Base-by-base conservation (phyloP, 176 grass and related monocot species). In the Alopecurus myosuroides region DNA sequence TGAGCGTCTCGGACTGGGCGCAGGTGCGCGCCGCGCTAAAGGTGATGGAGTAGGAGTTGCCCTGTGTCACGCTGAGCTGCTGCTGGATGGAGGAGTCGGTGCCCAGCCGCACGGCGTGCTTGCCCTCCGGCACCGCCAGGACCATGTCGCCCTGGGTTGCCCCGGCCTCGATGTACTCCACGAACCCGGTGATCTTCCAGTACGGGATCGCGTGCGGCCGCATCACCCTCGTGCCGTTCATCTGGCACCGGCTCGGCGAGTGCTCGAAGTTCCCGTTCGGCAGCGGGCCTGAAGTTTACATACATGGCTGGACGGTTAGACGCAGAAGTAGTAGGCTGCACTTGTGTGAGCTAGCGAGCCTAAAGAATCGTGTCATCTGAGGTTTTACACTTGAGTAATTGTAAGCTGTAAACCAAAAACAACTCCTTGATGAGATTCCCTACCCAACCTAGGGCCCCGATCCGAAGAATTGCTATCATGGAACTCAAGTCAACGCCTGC, bases 1-100 rank as follows among this genome's bases (percentile, higher is more conserved):
- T 53, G 14, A 89, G 60, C 68, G 12, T 72, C 78, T 89, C 88
- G 14, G 53, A 31, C 77, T 85, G 82, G 11, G 88, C 82, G 70
- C 88, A 89, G 42, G 83, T 89, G 58, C 88, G 88, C 7, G 77
- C 88, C 2, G 88, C 88, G 82, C 82, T 70, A 78, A 89, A 85
- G 61, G 88, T 89, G 70, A 89, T 35, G 28, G 70, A 80, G 83
- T 89, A 89, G 77, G 81, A 82, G 12, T 29, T 49, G 82, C 70
- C 82, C 41, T 0, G 77, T 60, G 11, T n/a, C n/a, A 89, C 49
- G 60, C 57, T 68, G 30, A 89, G 70, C 48, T 48, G 50, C 61
- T 89, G 88, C 50, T 61, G 9, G 46, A 89, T 18, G 9, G 88
- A 77, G 28, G 88, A 83, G 10, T 81, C 77, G 30, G 80, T 89